Percentiles rank a stretch among this genome's conserved stretches.
Conservation (phyloP, 371 early-diverging fungal species). For the Amoeboaphelidium protococcarum region DNA sequence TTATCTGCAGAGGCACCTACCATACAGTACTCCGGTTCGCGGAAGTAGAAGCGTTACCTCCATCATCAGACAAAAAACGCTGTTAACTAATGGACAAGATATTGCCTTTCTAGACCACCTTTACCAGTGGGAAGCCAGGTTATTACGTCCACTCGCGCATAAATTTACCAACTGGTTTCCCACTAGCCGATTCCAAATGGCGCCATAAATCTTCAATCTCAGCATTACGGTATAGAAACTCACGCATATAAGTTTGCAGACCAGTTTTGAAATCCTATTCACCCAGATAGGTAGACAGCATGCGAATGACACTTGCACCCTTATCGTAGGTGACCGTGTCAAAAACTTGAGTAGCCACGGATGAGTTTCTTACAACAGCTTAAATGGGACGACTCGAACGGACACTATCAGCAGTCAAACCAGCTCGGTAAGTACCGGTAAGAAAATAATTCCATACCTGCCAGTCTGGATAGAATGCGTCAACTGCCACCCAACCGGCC, state of each 20-base stretch:
- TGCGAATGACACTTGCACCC: conserved; percentile 70
- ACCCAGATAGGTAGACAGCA: conserved; percentile 57
- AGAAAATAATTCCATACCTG: conserved; percentile 25
- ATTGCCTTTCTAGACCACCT: conserved; percentile 20
- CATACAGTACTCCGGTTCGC: conserved; percentile 42
- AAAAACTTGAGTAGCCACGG: conserved; percentile 52
- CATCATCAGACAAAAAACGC: conserved; percentile 49
- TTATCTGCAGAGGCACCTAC: not conserved
- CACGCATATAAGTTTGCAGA: conserved; percentile 42
- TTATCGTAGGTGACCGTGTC: conserved; percentile 52
- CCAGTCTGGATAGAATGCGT: conserved; percentile 35
- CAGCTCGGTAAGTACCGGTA: conserved; percentile 31
- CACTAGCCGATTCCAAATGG: conserved; percentile 34
- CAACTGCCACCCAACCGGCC: conserved; percentile 53
- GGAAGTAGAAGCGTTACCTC: conserved; percentile 22
- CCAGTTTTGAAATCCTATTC: conserved; percentile 16
- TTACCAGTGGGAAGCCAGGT: conserved; percentile 57
- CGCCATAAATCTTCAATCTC: conserved; percentile 62
- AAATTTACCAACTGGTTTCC: conserved; percentile 36
- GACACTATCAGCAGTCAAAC: conserved; percentile 42
- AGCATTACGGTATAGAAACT: conserved; percentile 54
- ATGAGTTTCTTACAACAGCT: conserved; percentile 47
- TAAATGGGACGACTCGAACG: conserved; percentile 73
- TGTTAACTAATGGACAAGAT: conserved; percentile 28
- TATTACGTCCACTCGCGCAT: conserved; percentile 71